A percentile compares a stretch with the other conserved stretches of the same genome.
phyloP scores from a whole-genome alignment of 345 rosid species.

The Mercurialis annua region DNA sequence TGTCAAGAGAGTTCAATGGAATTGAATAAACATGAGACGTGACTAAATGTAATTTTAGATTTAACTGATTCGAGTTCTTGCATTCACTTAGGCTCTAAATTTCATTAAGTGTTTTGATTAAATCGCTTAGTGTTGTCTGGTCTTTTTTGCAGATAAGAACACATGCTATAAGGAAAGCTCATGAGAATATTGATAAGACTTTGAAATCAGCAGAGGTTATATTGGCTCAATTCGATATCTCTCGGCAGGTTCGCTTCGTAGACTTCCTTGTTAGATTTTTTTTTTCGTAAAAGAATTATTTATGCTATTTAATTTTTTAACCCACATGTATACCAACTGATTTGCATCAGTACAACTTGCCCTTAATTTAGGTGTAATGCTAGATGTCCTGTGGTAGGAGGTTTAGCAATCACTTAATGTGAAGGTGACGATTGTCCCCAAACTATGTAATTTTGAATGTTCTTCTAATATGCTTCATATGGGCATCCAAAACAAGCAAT shows the following conservation, averaged over 20 bases:
- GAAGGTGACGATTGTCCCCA: background rate
- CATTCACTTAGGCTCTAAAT: background rate
- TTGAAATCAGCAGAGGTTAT: slow-evolving; percentile 83
- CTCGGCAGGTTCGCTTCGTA: slow-evolving; percentile 63
- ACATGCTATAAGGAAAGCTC: slow-evolving; percentile 91
- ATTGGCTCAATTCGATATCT: slow-evolving; percentile 73
- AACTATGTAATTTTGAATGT: background rate
- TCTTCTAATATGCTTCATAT: background rate
- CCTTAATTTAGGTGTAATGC: background rate
- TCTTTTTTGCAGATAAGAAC: slow-evolving; percentile 66
- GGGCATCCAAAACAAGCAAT: background rate
- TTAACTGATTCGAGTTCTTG: too few relatives aligned
- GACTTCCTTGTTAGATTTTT: background rate
- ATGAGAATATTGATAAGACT: slow-evolving; percentile 93
- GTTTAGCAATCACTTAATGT: background rate
- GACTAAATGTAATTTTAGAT: background rate
- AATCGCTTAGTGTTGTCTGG: background rate
- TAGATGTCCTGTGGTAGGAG: background rate
- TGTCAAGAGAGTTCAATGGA: background rate
- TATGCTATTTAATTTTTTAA: background rate
- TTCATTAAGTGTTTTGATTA: background rate
- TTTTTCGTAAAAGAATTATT: slow-evolving; percentile 5
- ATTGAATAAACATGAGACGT: background rate
- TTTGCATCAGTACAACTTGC: background rate
- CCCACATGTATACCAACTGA: slow-evolving; percentile 1